Evolutionary conservation across 2,329 filamentous ascomycete species (phyloP), one percentile per base, ranked within the genome.

Genomic region (Helotiales sp.): DNA sequence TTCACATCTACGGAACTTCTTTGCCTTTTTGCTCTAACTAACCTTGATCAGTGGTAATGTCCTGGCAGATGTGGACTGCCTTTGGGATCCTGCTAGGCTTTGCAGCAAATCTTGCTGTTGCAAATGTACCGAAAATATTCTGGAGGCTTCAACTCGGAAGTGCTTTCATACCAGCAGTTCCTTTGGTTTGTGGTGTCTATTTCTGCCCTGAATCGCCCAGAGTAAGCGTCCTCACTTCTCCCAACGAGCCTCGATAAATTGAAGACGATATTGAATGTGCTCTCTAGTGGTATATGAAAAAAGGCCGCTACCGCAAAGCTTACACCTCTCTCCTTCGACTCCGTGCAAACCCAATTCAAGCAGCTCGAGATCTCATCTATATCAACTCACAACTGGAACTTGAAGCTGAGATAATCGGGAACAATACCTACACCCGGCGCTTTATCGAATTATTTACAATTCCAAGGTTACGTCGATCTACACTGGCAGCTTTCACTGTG

Each of bases 401-500:
- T 30, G 84, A 87, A 71, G 60, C 62, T 24, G 66, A 70, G 28
- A 68, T 69, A 26, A 78, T 83, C 20, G 80, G 77, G 32, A 63
- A 83, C 6, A 85, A 80, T 73, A 89, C 84, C 77, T 90, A 83
- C 79, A 0, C 82, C 77, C 69, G 80, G 76, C 86, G 91, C 6
- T 89, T 92, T 71, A 74, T 84, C 52, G 86, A 92, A 75, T 82
- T 90, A 2, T 91, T 93, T 74, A 91, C 87, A 10, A 84, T 92
- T 61, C 89, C 91, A 1, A 86, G 91, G 54, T 82, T 91, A 6
- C 86, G 90, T 17, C 85, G 90, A 37, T 93, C 93, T 2, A 94
- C 89, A 2, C 83, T 91, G 20, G 93, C 92, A 6, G 90, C 92
- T 0, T 91, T 89, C 70, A 88, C 88, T 1, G 91, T 95, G 72